These are phyloP conservation scores for Nothophoma quercina DNA, from an alignment of 2,329 filamentous ascomycete genomes.

Conservation along the genomic window DNA sequence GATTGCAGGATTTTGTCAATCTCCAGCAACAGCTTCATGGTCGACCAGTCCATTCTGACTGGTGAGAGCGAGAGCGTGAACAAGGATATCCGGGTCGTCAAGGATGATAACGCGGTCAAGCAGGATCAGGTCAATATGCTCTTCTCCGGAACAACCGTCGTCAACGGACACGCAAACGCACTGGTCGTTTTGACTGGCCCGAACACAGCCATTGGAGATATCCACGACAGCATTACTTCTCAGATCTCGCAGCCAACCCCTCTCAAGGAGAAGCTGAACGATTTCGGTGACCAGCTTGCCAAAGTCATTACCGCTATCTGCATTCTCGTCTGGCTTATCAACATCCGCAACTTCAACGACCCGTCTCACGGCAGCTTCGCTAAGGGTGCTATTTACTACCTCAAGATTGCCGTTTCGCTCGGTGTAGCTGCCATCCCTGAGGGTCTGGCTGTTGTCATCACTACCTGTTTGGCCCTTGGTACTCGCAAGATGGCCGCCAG, in stretches of 20 bases:
- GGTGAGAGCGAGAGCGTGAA: slow-evolving; percentile 97
- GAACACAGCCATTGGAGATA: slow-evolving; percentile 95
- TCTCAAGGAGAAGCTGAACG: slow-evolving; percentile 97
- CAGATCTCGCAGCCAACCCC: slow-evolving; percentile 98
- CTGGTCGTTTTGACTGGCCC: slow-evolving; percentile 89
- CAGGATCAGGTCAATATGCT: slow-evolving; percentile 98
- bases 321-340: slow-evolving; percentile 96
- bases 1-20: slow-evolving; percentile 91
- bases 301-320: slow-evolving; percentile 99
- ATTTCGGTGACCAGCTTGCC: slow-evolving; percentile 93
- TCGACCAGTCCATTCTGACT: slow-evolving; percentile 96
- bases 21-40: slow-evolving; percentile 95
- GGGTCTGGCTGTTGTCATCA: slow-evolving; percentile 96
- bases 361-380: slow-evolving; percentile 91
- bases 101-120: slow-evolving; percentile 86
- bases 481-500: slow-evolving; percentile 99
- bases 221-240: slow-evolving; percentile 96
- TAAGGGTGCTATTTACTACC: slow-evolving; percentile 98
- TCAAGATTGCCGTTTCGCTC: slow-evolving; percentile 98
- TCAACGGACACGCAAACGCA: slow-evolving; percentile 90
- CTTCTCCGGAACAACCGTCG: slow-evolving; percentile 97
- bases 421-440: slow-evolving; percentile 98
- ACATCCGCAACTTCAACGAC: slow-evolving; percentile 96
- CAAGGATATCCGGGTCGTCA: slow-evolving; percentile 76
- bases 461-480: slow-evolving; percentile 94